Evolutionary conservation across 768 basidiomycete genomes (phyloP).

Genomic region (Cystoderma amianthinum): DNA sequence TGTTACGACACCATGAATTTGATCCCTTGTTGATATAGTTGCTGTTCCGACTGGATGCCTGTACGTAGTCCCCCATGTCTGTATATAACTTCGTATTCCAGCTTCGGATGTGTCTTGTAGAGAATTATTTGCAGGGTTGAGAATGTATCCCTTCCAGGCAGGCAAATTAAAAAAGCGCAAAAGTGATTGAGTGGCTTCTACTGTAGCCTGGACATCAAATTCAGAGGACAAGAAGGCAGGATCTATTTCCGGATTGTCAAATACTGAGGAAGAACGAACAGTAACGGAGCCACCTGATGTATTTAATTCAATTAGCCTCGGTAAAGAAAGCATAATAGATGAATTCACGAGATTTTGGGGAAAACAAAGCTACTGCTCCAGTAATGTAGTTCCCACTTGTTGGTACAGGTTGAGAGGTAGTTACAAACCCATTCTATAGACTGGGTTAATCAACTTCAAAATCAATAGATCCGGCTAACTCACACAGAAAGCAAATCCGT

Average conservation of each 20-base stretch:
- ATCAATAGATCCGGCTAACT: too few relatives aligned
- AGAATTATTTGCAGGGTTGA: slow-evolving; percentile 5
- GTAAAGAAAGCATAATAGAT: background rate
- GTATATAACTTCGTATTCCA: slow-evolving; percentile 10
- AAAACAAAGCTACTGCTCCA: background rate
- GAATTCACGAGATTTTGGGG: background rate
- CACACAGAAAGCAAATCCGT: too few relatives aligned
- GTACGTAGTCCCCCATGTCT: slow-evolving; percentile 7
- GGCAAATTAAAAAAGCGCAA: slow-evolving; percentile 11
- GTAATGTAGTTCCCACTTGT: background rate
- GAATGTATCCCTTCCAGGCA: slow-evolving; percentile 14
- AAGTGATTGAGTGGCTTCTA: slow-evolving; percentile 9
- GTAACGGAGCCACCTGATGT: slow-evolving; percentile 17
- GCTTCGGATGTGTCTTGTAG: slow-evolving; percentile 11
- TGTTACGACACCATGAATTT: background rate
- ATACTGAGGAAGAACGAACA: slow-evolving; percentile 30
- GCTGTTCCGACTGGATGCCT: slow-evolving; percentile 19
- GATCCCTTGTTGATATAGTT: slow-evolving; percentile 8
- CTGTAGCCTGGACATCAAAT: slow-evolving; percentile 15
- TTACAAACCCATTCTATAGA: background rate
- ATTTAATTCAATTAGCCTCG: background rate
- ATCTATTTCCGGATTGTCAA: slow-evolving; percentile 36
- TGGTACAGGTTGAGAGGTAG: background rate
- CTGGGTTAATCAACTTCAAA: too few relatives aligned
- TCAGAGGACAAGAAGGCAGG: slow-evolving; percentile 30